Conservation (phyloP, 1,284 basidiomycete genomes). For the Xerocomus nothofagi region DNA sequence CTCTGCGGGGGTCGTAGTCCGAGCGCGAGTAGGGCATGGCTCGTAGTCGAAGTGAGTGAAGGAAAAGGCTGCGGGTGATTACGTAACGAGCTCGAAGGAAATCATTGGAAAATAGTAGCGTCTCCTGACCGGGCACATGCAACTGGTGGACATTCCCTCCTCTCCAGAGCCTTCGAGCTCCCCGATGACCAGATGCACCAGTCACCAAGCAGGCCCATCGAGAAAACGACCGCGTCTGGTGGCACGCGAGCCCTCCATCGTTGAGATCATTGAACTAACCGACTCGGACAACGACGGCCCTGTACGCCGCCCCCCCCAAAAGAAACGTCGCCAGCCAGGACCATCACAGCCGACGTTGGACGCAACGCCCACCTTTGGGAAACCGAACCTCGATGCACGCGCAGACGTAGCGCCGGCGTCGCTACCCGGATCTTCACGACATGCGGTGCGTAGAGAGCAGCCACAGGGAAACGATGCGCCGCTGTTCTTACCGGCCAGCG, state of each 20-base stretch:
- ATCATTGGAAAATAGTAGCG: neutral
- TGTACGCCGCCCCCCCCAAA: neutral
- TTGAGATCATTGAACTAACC: slow-evolving; percentile 31
- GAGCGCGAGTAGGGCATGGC: slow-evolving; percentile 44
- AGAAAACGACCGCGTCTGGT: slow-evolving; percentile 17
- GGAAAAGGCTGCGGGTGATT: slow-evolving; percentile 15
- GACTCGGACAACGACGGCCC: slow-evolving; percentile 29
- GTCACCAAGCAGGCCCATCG: slow-evolving; percentile 18
- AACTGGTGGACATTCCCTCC: slow-evolving; percentile 30
- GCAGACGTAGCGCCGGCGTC: neutral
- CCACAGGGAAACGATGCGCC: slow-evolving; percentile 4
- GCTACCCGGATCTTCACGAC: slow-evolving; percentile 14
- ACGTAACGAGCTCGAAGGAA: slow-evolving; percentile 14
- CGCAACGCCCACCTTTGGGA: slow-evolving; percentile 5
- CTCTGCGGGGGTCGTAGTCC: slow-evolving; percentile 86
- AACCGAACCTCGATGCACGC: slow-evolving; percentile 9
- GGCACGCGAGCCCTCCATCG: slow-evolving; percentile 2
- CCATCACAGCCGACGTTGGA: neutral
- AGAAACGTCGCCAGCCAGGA: neutral
- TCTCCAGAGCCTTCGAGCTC: slow-evolving; percentile 24
- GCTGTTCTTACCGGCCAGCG: slow-evolving; percentile 23
- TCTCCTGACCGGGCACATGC: slow-evolving; percentile 12
- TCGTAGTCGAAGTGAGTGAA: neutral
- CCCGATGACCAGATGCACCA: slow-evolving; percentile 12
- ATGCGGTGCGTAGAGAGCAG: neutral